Conservation (phyloP, 2,329 filamentous ascomycete species). For the Sclerotinia glacialis region DNA sequence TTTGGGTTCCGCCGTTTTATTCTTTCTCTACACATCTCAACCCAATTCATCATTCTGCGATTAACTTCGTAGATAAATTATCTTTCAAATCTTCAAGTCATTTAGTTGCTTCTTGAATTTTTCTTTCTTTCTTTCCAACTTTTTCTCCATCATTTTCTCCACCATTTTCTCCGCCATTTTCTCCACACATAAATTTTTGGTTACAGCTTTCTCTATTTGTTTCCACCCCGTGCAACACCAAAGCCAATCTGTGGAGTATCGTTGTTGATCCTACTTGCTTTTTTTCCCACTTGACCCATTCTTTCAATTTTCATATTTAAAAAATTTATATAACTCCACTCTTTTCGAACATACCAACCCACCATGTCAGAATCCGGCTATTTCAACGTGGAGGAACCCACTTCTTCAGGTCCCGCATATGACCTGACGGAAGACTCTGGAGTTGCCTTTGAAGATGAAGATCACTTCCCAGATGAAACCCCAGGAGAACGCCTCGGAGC, state of each 20-base stretch:
- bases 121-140: neutral
- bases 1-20: neutral
- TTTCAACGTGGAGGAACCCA: conserved; percentile 5
- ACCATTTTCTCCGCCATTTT: neutral
- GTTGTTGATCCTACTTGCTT: neutral
- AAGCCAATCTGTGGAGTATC: neutral
- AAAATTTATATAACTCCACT: conserved; percentile 7
- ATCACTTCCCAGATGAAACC: conserved; percentile 14
- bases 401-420: neutral
- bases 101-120: conserved; percentile 20
- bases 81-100: conserved; percentile 12
- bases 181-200: neutral
- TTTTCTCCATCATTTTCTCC: neutral
- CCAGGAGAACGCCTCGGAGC: conserved; percentile 11
- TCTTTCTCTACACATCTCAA: conserved; percentile 14
- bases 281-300: neutral
- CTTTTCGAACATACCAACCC: conserved; percentile 1
- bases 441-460: conserved; percentile 14
- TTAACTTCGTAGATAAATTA: neutral
- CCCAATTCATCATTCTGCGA: conserved; percentile 10
- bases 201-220: neutral
- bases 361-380: conserved; percentile 17
- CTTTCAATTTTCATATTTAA: conserved; percentile 4
- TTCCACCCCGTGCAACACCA: neutral
- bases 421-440: conserved; percentile 18